Conservation (phyloP, 2,329 filamentous ascomycete genomes). For the Bipolaris sorokiniana region DNA sequence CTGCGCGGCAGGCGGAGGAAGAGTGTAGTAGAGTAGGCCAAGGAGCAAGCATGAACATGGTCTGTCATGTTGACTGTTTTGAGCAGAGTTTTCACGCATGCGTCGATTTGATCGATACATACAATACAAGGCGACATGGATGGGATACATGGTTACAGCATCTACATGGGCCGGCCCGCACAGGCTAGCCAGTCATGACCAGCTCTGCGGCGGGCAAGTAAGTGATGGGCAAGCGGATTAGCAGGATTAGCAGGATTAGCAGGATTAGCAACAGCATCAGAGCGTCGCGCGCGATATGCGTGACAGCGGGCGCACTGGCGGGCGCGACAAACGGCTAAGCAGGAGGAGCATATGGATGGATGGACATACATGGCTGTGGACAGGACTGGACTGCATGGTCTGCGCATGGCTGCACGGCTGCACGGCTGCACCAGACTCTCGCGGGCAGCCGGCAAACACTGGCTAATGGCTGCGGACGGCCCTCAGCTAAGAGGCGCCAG, state of each 20-base stretch:
- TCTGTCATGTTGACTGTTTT: conserved; percentile 23
- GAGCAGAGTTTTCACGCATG: conserved; percentile 34
- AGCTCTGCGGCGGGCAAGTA: conserved; percentile 16
- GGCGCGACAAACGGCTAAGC: conserved; percentile 26
- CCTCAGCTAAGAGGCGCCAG: conserved; percentile 13
- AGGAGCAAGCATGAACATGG: not conserved
- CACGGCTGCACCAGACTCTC: no score
- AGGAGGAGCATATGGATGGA: conserved; percentile 12
- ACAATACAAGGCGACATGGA: no score
- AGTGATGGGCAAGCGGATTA: not conserved
- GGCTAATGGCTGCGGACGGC: conserved; percentile 16
- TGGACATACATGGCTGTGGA: no score
- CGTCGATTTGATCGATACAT: no score
- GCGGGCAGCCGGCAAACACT: conserved; percentile 27
- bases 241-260: conserved; percentile 4
- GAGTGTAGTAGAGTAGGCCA: not conserved
- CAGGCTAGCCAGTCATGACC: conserved; percentile 29
- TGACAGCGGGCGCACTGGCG: conserved; percentile 18
- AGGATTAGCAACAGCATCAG: not conserved
- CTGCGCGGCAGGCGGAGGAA: conserved; percentile 15
- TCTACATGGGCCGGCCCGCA: conserved; percentile 41
- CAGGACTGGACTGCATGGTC: no score
- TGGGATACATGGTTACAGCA: no score
- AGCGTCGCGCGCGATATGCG: conserved; percentile 15
- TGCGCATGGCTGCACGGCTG: no score